Conservation (phyloP, 305 asterid genomes). For the Fraxinus velutina region DNA sequence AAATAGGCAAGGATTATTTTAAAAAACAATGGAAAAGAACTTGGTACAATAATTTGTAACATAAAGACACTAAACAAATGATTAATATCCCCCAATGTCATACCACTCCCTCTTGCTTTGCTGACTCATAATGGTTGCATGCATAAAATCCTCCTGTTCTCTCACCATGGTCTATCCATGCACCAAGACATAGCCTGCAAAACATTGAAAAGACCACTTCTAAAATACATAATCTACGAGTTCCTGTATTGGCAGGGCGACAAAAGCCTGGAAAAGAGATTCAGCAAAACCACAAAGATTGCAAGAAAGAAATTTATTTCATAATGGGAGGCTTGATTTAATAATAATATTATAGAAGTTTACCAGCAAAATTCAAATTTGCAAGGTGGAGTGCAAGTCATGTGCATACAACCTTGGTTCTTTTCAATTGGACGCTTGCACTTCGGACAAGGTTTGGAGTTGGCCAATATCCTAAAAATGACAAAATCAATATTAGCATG, state of each 20-base stretch:
- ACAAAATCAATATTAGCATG: constrained; percentile 15
- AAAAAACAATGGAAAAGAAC: constrained; percentile 19
- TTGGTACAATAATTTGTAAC: neutral
- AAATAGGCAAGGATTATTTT: constrained; percentile 9
- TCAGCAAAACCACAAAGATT: constrained; percentile 7
- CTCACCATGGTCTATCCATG: constrained; percentile 91
- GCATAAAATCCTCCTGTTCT: constrained; percentile 96
- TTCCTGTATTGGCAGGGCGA: constrained; percentile 2
- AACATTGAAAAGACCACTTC: constrained; percentile 16
- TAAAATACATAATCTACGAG: neutral
- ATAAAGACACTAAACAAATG: constrained; percentile 8
- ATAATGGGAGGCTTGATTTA: neutral
- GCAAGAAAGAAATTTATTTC: neutral
- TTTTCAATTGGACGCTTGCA: constrained; percentile 96
- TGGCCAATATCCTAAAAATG: constrained; percentile 74
- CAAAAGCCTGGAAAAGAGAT: neutral
- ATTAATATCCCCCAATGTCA: constrained; percentile 10
- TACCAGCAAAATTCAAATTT: constrained; percentile 94
- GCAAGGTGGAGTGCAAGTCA: constrained; percentile 96
- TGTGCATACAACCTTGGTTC: constrained; percentile 97
- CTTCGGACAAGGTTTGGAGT: constrained; percentile 96
- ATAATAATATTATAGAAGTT: constrained; percentile 18
- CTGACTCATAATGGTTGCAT: constrained; percentile 87
- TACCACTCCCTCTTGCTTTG: constrained; percentile 96
- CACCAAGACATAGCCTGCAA: constrained; percentile 81